Percentiles rank a stretch among this genome's conserved stretches.
Evolutionary conservation across 2,329 filamentous ascomycete genomes (phyloP).

Genomic region (Pseudopithomyces maydicus): DNA sequence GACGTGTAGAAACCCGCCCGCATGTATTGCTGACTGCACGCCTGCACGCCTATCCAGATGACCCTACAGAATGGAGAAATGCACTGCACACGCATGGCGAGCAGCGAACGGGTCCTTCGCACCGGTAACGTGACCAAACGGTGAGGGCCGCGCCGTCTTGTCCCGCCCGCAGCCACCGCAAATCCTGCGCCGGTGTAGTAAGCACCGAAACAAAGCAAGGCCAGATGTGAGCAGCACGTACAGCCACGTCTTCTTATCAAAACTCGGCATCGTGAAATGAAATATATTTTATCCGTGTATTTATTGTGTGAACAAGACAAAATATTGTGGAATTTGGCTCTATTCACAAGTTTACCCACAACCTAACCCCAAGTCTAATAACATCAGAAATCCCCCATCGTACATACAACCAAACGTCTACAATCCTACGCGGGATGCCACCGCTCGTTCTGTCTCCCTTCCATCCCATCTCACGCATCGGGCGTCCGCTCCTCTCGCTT

Average conservation of each 20-base stretch:
- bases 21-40: not conserved
- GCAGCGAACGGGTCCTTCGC: not conserved
- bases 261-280: too few relatives aligned
- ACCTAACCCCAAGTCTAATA: not conserved
- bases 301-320: not conserved
- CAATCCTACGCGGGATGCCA: too few relatives aligned
- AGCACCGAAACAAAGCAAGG: not conserved
- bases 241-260: too few relatives aligned
- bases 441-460: not conserved
- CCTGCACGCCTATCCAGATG: not conserved
- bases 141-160: slow-evolving; percentile 6
- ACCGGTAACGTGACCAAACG: slow-evolving; percentile 2
- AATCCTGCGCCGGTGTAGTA: not conserved
- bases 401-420: not conserved
- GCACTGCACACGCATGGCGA: not conserved
- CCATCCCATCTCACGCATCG: not conserved
- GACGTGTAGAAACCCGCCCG: not conserved
- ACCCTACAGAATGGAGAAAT: not conserved
- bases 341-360: not conserved
- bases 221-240: not conserved
- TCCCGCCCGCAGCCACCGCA: not conserved
- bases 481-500: not conserved
- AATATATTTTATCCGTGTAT: not conserved
- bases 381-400: not conserved
- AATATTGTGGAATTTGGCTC: not conserved